Evolutionary conservation across 371 early-diverging fungal genomes (phyloP), one percentile per base, ranked within the genome.

Genomic region (Mucor irregularis): DNA sequence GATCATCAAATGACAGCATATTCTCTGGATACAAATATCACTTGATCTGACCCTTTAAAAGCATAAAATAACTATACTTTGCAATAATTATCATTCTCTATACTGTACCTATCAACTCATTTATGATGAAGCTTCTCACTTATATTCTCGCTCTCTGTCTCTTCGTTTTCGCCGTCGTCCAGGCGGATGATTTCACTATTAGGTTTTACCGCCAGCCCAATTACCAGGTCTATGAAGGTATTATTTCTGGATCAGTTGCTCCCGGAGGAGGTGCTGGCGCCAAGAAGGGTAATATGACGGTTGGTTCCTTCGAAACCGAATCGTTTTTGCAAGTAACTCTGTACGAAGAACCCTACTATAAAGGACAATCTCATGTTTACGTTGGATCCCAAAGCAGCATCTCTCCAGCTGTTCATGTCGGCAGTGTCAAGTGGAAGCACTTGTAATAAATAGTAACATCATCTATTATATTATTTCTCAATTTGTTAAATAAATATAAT

Each of bases 401-500:
- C 16, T 25, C 22, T 19, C 56, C 56, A 31, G 25, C 48, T 39
- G 17, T 48, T 16, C 30, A 46, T 14, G 38, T 56, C 24, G 29
- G 48, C 24, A 56, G 56, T 31, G 48, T 56, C 24, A 56, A 56
- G 29, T 56, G 56, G 56, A 56, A 56, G 11, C 47, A 40, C 31
- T 38, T 56, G 40, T 52, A 52, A 52, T 50, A 17, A 14, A 37
- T n/a, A n/a, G n/a, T n/a, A n/a, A n/a, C n/a, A n/a, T n/a, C n/a
- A n/a, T n/a, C n/a, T n/a, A n/a, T n/a, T n/a, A n/a, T n/a, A n/a
- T n/a, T n/a, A n/a, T n/a, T n/a, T n/a, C n/a, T n/a, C n/a, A n/a
- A n/a, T n/a, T n/a, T n/a, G n/a, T n/a, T n/a, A n/a, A n/a, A n/a
- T n/a, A n/a, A n/a, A n/a, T n/a, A n/a, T n/a, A n/a, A n/a, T n/a